Conservation (phyloP, 306 rosid species). For the Glycyrrhiza uralensis region DNA sequence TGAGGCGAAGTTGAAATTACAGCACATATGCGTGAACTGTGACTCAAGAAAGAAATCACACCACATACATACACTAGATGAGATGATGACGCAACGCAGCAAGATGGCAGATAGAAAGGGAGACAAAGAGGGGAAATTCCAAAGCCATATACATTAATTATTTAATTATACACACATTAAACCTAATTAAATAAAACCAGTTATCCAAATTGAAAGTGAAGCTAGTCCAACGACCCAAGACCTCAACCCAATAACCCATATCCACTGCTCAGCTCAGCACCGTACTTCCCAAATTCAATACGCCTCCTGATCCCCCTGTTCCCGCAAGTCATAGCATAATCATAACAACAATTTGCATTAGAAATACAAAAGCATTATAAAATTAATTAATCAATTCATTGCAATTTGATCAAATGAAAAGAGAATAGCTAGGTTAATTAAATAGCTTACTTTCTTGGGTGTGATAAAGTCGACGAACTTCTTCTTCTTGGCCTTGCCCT, state of each 20-base stretch:
- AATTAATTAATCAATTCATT: no score
- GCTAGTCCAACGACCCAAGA: not conserved
- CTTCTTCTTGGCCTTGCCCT: slow-evolving; percentile 45
- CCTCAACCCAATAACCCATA: not conserved
- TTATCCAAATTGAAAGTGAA: not conserved
- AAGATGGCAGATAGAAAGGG: not conserved
- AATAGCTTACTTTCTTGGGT: slow-evolving; percentile 55
- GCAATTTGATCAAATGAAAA: not conserved
- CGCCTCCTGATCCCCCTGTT: slow-evolving; percentile 50
- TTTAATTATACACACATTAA: not conserved
- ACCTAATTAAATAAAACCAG: not conserved
- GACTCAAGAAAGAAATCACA: not conserved
- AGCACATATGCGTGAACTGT: not conserved
- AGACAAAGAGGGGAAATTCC: not conserved
- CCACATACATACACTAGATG: not conserved
- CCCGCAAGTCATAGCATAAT: not conserved
- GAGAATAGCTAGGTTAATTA: no score
- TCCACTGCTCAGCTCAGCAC: not conserved
- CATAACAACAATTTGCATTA: not conserved
- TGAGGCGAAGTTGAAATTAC: not conserved
- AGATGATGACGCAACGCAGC: not conserved
- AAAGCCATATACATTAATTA: not conserved
- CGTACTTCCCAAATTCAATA: slow-evolving; percentile 22
- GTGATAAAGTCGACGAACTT: slow-evolving; percentile 50
- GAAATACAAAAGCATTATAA: no score